Evolutionary conservation across 2,329 filamentous ascomycete genomes (phyloP), one percentile per base, ranked within the genome.

Genomic region (Neospermospora avenae): DNA sequence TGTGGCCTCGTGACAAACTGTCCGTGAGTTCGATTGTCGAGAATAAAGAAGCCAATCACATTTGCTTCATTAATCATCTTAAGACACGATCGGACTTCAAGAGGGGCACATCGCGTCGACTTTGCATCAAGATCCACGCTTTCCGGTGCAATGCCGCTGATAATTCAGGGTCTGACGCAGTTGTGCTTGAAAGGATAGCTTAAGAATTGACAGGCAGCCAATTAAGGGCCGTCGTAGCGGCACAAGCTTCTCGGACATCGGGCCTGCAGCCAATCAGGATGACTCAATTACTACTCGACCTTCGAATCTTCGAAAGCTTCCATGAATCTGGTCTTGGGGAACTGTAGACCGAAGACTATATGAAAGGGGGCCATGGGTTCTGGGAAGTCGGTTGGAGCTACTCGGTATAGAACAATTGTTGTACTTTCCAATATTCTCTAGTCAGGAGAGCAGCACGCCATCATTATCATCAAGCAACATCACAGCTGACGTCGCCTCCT

Each of bases 361-460:
- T 18, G 18, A 18, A 44, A 25, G 31, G 10, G 41, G 46, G 56
- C 14, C 28, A 58, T 55, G 53, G 34, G 59, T 31, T 49, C 51
- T 54, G 37, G 20, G 31, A 46, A n/a, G 4, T 8, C 54, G 25
- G 10, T 42, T 45, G 53, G n/a, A 31, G 37, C 51, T 16, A 2
- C 54, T 13, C 11, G 28, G 37, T 20, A 44, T 20, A 22, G 14
- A 58, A 58, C 34, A 24, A 55, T 41, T 22, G 28, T 39, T 58
- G 44, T 24, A 45, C 28, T 14, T 48, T 22, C 24, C 25, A 46
- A 49, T 39, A 49, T 34, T 22, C 16, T 22, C 35, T 28, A 46
- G 45, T 49, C 53, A 34, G 8, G 34, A 51, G 24, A 51, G 42
- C 53, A 54, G 20, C 31, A 61, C 28, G 45, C 45, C 22, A 34